Percentiles rank a stretch among this genome's conserved stretches.
Conservation (phyloP, 495 filamentous ascomycete species). For the Tuber magnatum region DNA sequence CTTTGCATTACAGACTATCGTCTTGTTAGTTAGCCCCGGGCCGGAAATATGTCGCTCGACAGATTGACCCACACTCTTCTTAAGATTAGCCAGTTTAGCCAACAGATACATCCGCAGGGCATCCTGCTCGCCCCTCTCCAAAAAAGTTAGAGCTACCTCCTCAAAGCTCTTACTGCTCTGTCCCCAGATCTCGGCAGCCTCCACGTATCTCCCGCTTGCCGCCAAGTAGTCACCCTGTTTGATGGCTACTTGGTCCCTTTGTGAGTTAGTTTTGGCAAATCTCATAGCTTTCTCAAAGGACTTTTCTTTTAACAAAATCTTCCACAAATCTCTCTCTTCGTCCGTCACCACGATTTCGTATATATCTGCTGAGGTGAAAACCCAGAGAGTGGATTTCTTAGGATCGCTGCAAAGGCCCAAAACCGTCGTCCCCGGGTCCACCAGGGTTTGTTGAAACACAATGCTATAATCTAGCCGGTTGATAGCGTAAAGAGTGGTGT, state of each 20-base stretch:
- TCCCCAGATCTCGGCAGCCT: conserved; percentile 84
- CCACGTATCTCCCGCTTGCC: conserved; percentile 66
- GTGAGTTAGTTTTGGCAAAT: conserved; percentile 63
- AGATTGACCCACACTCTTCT: conserved; percentile 52
- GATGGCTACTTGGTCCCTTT: conserved; percentile 82
- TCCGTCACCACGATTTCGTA: conserved; percentile 86
- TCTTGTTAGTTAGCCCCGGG: conserved; percentile 14
- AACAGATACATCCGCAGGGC: conserved; percentile 83
- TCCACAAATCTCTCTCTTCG: conserved; percentile 91
- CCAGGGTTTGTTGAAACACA: conserved; percentile 75
- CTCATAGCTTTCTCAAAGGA: conserved; percentile 80
- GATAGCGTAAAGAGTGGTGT: conserved; percentile 69
- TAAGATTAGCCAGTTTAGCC: conserved; percentile 72
- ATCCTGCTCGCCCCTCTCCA: conserved; percentile 83
- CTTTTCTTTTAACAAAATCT: conserved; percentile 73
- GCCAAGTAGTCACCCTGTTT: conserved; percentile 83
- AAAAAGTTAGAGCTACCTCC: conserved; percentile 82
- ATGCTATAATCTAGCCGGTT: conserved; percentile 77
- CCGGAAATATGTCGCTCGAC: not conserved
- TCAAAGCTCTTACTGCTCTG: conserved; percentile 95
- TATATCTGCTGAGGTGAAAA: conserved; percentile 82
- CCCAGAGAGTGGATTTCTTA: conserved; percentile 93
- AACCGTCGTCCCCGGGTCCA: conserved; percentile 70
- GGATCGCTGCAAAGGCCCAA: conserved; percentile 77
- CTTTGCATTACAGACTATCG: conserved; percentile 72